Evolutionary conservation across 2,329 filamentous ascomycete genomes (phyloP).

Genomic region (Trichophyton equinum): DNA sequence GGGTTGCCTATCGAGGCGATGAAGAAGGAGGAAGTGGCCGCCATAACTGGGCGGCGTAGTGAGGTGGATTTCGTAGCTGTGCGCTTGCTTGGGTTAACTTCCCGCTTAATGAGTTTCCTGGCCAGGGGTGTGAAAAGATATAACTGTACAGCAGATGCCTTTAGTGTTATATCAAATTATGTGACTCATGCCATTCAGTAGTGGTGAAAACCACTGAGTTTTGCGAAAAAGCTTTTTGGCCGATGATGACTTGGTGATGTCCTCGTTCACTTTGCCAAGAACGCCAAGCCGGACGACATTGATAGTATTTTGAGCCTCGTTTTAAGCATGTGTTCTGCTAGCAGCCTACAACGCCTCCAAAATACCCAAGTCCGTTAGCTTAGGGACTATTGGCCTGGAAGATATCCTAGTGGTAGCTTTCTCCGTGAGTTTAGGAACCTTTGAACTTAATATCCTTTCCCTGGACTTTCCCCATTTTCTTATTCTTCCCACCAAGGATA

Average conservation of each 20-base stretch:
- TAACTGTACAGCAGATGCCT: no score
- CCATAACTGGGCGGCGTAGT: neutral
- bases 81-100: neutral
- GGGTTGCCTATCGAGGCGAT: constrained; percentile 84
- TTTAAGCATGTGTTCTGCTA: neutral
- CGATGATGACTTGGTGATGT: neutral
- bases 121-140: no score
- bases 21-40: constrained; percentile 38
- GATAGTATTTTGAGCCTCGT: neutral
- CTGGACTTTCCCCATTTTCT: no score
- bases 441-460: no score
- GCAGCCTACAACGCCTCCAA: neutral
- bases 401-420: neutral
- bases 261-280: neutral
- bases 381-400: neutral
- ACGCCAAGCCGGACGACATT: neutral
- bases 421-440: neutral
- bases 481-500: no score
- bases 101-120: neutral
- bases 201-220: neutral
- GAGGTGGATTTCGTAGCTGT: neutral
- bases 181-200: neutral
- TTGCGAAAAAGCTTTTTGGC: no score
- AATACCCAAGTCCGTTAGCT: neutral
- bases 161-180: neutral